Base-by-base conservation (phyloP, 1,284 basidiomycete species). In the Exsudoporus floridanus region DNA sequence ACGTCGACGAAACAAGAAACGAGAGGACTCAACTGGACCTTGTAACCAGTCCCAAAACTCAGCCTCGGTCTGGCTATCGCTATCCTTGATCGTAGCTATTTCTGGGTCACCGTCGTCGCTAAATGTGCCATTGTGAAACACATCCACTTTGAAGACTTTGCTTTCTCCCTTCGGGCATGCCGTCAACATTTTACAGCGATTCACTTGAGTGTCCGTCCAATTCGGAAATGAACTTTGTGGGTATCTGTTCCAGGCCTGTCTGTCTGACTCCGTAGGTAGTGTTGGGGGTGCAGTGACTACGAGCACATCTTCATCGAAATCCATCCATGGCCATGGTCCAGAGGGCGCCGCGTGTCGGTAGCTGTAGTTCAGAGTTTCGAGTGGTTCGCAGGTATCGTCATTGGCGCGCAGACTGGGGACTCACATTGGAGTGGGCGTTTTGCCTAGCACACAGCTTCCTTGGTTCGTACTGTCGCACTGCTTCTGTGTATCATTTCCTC, bases 171-270 rank as follows among this genome's bases (percentile, higher is more conserved):
- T 46, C 3, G 63, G 52, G 13, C 63, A 62, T 7, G 54, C 63
- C 7, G 55, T 53, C 35, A 76, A 56, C 53, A 77, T 64, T 30
- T 64, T 63, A 52, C 78, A 80, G 46, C 74, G 76, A 23, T 64
- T 58, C 48, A 80, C 76, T 58, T 83, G 81, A 1, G 57, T 59
- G 2, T 57, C 61, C 0, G 78, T 80, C 81, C 81, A 83, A 55
- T 83, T 83, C 0, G 73, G 74, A 60, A 78, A 83, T 4, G 73
- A 59, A 1, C 72, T 72, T 55, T 81, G 76, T 0, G 81, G 81
- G 61, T 83, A 83, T 52, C 64, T 63, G 43, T 59, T 62, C 79
- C 80, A 81, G 12, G 38, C 5, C 4, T 9, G 36, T 7, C 1
- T 7, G 7, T 49, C 47, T 16, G 37, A 2, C 34, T 27, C 38